phyloP scores from a whole-genome alignment of 2,329 filamentous ascomycete species.

The Pezicula rhizophila region DNA sequence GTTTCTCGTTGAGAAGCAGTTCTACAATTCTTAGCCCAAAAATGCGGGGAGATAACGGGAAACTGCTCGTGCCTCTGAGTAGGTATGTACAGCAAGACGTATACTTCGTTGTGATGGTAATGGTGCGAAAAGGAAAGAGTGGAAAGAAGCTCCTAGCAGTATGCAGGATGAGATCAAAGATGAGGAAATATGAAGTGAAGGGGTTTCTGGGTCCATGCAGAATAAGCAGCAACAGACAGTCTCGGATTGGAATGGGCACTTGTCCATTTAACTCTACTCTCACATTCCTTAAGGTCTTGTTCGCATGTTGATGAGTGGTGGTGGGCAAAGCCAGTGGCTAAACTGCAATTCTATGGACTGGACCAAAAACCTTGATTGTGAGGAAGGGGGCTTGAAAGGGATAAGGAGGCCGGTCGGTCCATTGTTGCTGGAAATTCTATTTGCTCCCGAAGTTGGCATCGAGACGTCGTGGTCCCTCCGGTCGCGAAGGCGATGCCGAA shows the following conservation, averaged over 20 bases:
- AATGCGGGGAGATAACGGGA: too few relatives aligned
- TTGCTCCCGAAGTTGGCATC: too few relatives aligned
- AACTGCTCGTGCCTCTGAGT: too few relatives aligned
- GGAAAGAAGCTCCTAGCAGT: not conserved
- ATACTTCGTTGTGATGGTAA: too few relatives aligned
- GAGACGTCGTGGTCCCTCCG: too few relatives aligned
- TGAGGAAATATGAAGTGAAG: not conserved
- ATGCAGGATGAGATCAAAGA: not conserved
- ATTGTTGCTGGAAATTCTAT: too few relatives aligned
- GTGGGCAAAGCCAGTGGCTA: not conserved
- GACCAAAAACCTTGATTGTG: not conserved
- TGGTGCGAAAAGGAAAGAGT: too few relatives aligned
- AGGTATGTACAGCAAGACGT: too few relatives aligned
- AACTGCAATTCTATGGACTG: not conserved
- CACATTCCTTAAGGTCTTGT: not conserved
- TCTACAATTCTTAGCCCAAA: too few relatives aligned
- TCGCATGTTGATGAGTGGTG: not conserved
- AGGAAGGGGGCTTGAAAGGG: slow-evolving; percentile 3
- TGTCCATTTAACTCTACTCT: not conserved
- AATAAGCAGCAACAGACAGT: not conserved
- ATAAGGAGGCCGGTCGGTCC: not conserved
- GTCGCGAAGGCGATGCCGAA: too few relatives aligned
- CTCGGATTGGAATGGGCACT: slow-evolving; percentile 1
- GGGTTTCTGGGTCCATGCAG: not conserved
- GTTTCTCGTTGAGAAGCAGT: too few relatives aligned